Evolutionary conservation across 495 filamentous ascomycete species (phyloP).

Genomic region (Aspergillus conjunctus): DNA sequence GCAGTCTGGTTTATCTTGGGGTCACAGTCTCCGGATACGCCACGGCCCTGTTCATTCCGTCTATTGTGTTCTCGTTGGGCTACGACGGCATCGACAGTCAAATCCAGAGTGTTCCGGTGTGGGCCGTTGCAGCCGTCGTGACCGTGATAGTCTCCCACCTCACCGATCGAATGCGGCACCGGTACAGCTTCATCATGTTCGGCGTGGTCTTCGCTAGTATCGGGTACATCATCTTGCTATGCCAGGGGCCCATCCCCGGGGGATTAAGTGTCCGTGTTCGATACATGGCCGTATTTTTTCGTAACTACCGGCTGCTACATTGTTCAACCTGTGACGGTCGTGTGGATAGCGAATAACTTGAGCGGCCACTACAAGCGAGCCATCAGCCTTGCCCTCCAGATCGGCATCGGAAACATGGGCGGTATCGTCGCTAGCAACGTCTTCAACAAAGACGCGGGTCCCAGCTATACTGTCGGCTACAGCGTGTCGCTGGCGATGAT

Average conservation of each 20-base stretch:
- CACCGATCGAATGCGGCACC: slow-evolving; percentile 43
- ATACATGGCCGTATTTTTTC: slow-evolving; percentile 49
- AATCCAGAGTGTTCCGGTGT: slow-evolving; percentile 46
- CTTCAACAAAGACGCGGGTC: not conserved
- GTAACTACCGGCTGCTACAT: slow-evolving; percentile 42
- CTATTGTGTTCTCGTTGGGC: slow-evolving; percentile 46
- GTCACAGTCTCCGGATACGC: slow-evolving; percentile 46
- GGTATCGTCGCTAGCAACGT: not conserved
- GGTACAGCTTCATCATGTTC: slow-evolving; percentile 46
- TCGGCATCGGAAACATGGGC: slow-evolving; percentile 19
- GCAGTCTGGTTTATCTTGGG: slow-evolving; percentile 44
- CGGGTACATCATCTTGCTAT: slow-evolving; percentile 46
- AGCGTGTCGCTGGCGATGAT: not conserved
- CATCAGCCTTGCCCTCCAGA: slow-evolving; percentile 45
- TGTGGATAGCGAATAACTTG: slow-evolving; percentile 51
- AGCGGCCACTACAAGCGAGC: slow-evolving; percentile 55
- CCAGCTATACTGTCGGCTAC: not conserved
- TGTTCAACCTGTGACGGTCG: slow-evolving; percentile 38
- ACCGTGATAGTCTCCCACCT: slow-evolving; percentile 39
- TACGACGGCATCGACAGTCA: slow-evolving; percentile 41
- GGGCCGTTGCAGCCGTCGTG: slow-evolving; percentile 41
- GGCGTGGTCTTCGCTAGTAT: slow-evolving; percentile 39
- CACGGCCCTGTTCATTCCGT: slow-evolving; percentile 49
- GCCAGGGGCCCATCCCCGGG: slow-evolving; percentile 24
- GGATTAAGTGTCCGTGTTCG: slow-evolving; percentile 27